Conservation (phyloP, 441 rosid species). For the Jatropha multifida region DNA sequence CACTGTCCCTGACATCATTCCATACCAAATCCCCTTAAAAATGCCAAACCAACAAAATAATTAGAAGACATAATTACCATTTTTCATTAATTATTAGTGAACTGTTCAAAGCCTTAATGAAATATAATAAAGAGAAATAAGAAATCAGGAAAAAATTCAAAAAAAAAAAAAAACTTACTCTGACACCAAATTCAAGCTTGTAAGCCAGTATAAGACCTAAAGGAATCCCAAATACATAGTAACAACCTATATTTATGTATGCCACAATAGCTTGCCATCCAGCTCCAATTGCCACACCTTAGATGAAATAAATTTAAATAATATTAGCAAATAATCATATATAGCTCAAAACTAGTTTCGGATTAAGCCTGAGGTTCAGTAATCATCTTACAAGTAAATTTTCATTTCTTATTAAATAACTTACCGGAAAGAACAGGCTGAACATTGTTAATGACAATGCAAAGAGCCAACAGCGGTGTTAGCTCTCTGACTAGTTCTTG, state of each 20-base stretch:
- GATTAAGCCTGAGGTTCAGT: too few relatives aligned
- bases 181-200: constrained; percentile 40
- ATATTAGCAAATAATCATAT: not conserved
- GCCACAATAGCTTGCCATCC: constrained; percentile 69
- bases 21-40: constrained; percentile 56
- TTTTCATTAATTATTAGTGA: too few relatives aligned
- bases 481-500: constrained; percentile 48
- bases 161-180: constrained; percentile 23
- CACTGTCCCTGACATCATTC: constrained; percentile 49
- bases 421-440: constrained; percentile 83
- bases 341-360: too few relatives aligned
- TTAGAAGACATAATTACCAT: not conserved
- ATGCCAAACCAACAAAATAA: not conserved
- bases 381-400: too few relatives aligned
- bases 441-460: constrained; percentile 51
- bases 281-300: constrained; percentile 68
- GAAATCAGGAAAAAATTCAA: too few relatives aligned
- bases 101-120: too few relatives aligned
- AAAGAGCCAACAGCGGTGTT: constrained; percentile 59
- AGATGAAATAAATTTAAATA: not conserved
- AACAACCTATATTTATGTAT: constrained; percentile 53
- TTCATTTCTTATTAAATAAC: not conserved
- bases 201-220: constrained; percentile 47
- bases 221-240: constrained; percentile 57
- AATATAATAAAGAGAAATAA: too few relatives aligned